A percentile compares a stretch with the other conserved stretches of the same genome.
Conservation (phyloP, 83 land plant species). For the Thuja plicata region DNA sequence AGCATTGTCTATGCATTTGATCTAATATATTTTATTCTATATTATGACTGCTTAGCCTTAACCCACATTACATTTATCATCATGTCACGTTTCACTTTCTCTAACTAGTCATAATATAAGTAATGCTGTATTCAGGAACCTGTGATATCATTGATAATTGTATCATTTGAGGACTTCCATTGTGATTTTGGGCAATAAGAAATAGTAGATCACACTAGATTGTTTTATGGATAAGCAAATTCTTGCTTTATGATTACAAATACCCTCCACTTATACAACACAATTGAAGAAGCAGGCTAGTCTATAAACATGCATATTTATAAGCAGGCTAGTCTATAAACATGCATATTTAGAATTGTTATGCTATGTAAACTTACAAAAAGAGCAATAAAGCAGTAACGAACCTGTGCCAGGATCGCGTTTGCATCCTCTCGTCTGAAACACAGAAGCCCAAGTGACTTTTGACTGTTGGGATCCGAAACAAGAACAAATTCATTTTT, state of each 20-base stretch:
- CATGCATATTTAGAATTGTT: background rate
- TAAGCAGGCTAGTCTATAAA: background rate
- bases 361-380: background rate
- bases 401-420: constrained; percentile 87
- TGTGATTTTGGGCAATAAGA: background rate
- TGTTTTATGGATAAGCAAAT: background rate
- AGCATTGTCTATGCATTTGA: background rate
- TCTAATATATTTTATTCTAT: background rate
- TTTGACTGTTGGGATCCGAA: constrained; percentile 77
- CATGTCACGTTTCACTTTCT: background rate
- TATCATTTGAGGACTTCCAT: background rate
- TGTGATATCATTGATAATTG: background rate
- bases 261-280: background rate
- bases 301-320: background rate
- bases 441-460: constrained; percentile 89
- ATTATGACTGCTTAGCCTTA: background rate
- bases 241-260: background rate
- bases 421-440: constrained; percentile 91
- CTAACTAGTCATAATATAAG: background rate
- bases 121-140: background rate
- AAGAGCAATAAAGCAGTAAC: background rate
- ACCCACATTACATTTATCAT: background rate
- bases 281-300: background rate
- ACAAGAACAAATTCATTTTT: constrained; percentile 92
- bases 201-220: background rate